These are phyloP conservation scores for Sphaerulina populicola DNA, from an alignment of 2,329 filamentous ascomycete genomes.

Conservation along the genomic window DNA sequence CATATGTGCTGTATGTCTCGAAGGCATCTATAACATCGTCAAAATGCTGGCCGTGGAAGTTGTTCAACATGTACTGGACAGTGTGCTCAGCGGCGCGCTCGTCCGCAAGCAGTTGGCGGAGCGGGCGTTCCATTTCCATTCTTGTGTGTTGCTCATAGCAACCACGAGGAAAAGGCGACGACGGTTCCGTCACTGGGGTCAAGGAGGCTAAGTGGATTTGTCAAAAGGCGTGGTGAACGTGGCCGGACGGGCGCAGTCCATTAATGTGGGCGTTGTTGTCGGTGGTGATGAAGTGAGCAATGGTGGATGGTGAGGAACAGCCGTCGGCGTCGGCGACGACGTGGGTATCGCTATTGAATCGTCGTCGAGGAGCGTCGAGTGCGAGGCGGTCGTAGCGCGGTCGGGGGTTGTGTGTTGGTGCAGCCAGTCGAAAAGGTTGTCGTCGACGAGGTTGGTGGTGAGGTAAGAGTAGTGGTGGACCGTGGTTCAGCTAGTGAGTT, in stretches of 20 bases:
- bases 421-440: too few species aligned
- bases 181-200: slow-evolving; percentile 14
- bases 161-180: slow-evolving; percentile 17
- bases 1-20: slow-evolving; percentile 54
- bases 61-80: slow-evolving; percentile 24
- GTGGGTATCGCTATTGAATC: background rate
- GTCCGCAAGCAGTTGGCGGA: slow-evolving; percentile 20
- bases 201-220: slow-evolving; percentile 52
- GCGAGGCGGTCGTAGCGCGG: too few species aligned
- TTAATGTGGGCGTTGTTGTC: slow-evolving; percentile 31
- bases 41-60: slow-evolving; percentile 21
- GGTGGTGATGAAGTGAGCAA: slow-evolving; percentile 8
- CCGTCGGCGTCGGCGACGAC: background rate
- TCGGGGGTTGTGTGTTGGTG: too few species aligned
- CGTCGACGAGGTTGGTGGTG: too few species aligned
- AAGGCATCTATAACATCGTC: slow-evolving; percentile 23
- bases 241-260: slow-evolving; percentile 48
- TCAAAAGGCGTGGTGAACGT: slow-evolving; percentile 34
- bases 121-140: slow-evolving; percentile 24
- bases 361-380: background rate
- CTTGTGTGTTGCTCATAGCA: slow-evolving; percentile 24
- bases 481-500: too few species aligned
- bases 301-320: slow-evolving; percentile 1
- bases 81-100: slow-evolving; percentile 27
- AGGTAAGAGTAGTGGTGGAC: too few species aligned